Conservation (phyloP, 2,329 filamentous ascomycete genomes). For the Clarireedia hainanense region DNA sequence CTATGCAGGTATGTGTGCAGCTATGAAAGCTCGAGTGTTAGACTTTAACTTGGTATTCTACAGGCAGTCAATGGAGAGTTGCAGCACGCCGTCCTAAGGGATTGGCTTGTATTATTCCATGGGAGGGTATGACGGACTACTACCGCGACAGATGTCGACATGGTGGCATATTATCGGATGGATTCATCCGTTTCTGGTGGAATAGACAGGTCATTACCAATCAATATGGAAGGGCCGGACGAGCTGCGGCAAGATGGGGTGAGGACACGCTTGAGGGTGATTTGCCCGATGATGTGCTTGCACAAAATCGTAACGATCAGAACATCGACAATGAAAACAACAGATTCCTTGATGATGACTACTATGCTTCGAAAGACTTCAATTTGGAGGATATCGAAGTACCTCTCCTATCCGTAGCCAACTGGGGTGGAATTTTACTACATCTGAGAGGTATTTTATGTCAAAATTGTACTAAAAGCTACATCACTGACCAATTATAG, state of each 20-base stretch:
- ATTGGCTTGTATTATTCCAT: conserved; percentile 42
- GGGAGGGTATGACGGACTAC: conserved; percentile 50
- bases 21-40: too few relatives aligned
- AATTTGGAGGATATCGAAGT: conserved; percentile 59
- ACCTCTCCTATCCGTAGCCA: conserved; percentile 57
- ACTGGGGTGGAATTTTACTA: conserved; percentile 64
- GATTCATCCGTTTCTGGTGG: conserved; percentile 59
- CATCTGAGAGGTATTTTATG: conserved; percentile 46
- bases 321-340: conserved; percentile 40
- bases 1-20: conserved; percentile 33
- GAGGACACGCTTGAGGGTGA: conserved; percentile 49
- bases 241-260: conserved; percentile 31
- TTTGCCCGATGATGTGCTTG: conserved; percentile 39
- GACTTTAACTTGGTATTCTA: background rate
- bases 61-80: conserved; percentile 43
- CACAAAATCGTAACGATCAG: conserved; percentile 33
- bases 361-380: conserved; percentile 37
- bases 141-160: conserved; percentile 50
- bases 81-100: conserved; percentile 44
- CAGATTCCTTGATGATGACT: conserved; percentile 38
- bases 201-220: conserved; percentile 58
- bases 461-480: background rate
- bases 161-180: conserved; percentile 52
- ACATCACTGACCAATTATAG: background rate
- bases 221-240: conserved; percentile 54